phyloP scores from a whole-genome alignment of 176 grass and related monocot species.

The Aegilops tauschii region DNA sequence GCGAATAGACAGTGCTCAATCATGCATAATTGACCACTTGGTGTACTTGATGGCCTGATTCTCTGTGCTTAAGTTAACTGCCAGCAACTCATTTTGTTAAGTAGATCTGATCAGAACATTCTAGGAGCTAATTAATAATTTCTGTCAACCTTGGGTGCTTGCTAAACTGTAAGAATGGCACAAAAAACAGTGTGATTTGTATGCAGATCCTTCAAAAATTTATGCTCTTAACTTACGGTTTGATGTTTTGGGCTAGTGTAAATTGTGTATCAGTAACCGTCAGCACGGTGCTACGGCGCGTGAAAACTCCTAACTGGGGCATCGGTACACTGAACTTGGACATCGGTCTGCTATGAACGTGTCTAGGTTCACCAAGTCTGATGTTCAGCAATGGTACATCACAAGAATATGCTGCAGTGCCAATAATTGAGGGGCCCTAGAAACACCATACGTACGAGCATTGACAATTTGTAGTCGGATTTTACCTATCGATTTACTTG shows the following conservation, averaged over 20 bases:
- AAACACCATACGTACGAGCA: background rate
- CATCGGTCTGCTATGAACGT: background rate
- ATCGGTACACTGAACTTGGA: constrained; percentile 23
- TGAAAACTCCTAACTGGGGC: background rate
- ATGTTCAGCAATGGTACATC: constrained; percentile 19
- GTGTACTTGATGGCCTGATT: no score
- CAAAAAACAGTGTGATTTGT: background rate
- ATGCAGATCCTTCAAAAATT: background rate
- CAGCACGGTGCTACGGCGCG: background rate
- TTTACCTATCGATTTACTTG: background rate
- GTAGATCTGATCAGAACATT: background rate
- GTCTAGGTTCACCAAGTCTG: constrained; percentile 33
- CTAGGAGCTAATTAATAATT: background rate
- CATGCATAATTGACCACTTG: no score
- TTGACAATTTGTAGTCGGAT: background rate
- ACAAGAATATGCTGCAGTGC: background rate
- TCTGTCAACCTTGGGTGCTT: background rate
- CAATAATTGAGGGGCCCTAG: background rate
- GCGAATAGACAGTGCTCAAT: no score
- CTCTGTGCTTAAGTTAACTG: no score
- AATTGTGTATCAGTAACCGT: background rate
- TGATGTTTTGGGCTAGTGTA: background rate
- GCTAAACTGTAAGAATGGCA: background rate
- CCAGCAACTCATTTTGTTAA: background rate
- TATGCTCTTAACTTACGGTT: background rate